Evolutionary conservation across 305 asterid species (phyloP).

Genomic region (Fraxinus nigra): DNA sequence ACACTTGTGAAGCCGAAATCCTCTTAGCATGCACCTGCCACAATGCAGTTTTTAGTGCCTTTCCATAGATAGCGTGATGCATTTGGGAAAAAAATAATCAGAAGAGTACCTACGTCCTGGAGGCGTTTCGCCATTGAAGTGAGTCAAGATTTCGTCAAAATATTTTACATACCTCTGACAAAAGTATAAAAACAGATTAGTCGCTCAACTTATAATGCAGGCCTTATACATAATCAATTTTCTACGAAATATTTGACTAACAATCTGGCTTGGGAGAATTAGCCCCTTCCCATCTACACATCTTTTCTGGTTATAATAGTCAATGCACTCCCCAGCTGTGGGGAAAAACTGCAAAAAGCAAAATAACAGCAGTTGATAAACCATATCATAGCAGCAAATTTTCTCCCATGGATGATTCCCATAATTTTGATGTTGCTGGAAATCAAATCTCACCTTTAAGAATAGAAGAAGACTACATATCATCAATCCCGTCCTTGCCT

Average conservation of each 20-base stretch:
- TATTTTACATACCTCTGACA: slow-evolving; percentile 92
- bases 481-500: slow-evolving; percentile 98
- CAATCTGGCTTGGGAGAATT: slow-evolving; percentile 95
- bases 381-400: slow-evolving; percentile 24
- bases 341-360: slow-evolving; percentile 75
- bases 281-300: slow-evolving; percentile 95
- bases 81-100: slow-evolving; percentile 33
- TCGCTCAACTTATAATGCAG: slow-evolving; percentile 20
- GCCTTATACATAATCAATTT: slow-evolving; percentile 17
- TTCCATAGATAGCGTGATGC: slow-evolving; percentile 23
- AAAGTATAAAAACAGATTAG: slow-evolving; percentile 30
- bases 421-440: slow-evolving; percentile 17
- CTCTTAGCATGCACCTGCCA: slow-evolving; percentile 96
- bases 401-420: slow-evolving; percentile 17
- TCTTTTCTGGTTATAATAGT: slow-evolving; percentile 85
- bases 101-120: slow-evolving; percentile 96
- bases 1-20: slow-evolving; percentile 87
- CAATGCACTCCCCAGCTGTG: slow-evolving; percentile 90
- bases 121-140: slow-evolving; percentile 82
- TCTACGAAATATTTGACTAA: slow-evolving; percentile 42
- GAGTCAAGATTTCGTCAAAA: slow-evolving; percentile 63
- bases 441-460: slow-evolving; percentile 65
- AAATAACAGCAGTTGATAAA: slow-evolving; percentile 23
- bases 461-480: slow-evolving; percentile 93
- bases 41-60: slow-evolving; percentile 28